phyloP scores from a whole-genome alignment of 495 filamentous ascomycete genomes.

The Penicillium alfredii region DNA sequence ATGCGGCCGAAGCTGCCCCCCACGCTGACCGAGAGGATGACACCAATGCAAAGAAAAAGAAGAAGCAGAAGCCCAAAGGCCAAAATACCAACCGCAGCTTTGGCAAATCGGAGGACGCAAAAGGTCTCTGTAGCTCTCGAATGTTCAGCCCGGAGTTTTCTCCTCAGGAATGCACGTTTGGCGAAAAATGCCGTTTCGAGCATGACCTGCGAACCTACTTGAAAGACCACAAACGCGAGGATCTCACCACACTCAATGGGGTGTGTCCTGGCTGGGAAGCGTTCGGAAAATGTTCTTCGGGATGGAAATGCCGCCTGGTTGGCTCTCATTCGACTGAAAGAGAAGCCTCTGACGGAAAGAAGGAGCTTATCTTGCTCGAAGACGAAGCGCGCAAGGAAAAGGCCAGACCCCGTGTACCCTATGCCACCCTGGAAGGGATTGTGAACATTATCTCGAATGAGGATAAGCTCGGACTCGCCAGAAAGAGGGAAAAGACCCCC shows the following conservation, averaged over 20 bases:
- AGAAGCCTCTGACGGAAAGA: slow-evolving; percentile 65
- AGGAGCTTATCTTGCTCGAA: slow-evolving; percentile 69
- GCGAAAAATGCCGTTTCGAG: slow-evolving; percentile 67
- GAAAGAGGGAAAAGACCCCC: slow-evolving; percentile 56
- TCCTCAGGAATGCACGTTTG: slow-evolving; percentile 63
- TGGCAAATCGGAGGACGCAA: slow-evolving; percentile 68
- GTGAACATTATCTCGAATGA: slow-evolving; percentile 64
- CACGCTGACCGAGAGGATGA: slow-evolving; percentile 35
- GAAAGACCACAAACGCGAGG: slow-evolving; percentile 70
- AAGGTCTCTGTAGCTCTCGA: slow-evolving; percentile 70
- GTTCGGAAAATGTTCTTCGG: slow-evolving; percentile 67
- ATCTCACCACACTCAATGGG: slow-evolving; percentile 66
- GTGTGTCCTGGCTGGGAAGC: slow-evolving; percentile 75
- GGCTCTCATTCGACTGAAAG: slow-evolving; percentile 74
- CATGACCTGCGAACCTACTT: slow-evolving; percentile 84
- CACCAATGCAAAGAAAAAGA: slow-evolving; percentile 43
- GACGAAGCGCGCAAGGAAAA: slow-evolving; percentile 45
- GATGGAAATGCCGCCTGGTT: slow-evolving; percentile 91
- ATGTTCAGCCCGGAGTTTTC: slow-evolving; percentile 67
- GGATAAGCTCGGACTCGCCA: slow-evolving; percentile 63
- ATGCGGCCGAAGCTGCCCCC: slow-evolving; percentile 60
- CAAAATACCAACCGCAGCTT: slow-evolving; percentile 88
- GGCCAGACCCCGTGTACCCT: slow-evolving; percentile 24
- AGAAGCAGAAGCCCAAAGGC: slow-evolving; percentile 64
- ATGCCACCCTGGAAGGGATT: slow-evolving; percentile 53